Conservation (phyloP, 2,329 filamentous ascomycete species). For the Neonectria sp. region DNA sequence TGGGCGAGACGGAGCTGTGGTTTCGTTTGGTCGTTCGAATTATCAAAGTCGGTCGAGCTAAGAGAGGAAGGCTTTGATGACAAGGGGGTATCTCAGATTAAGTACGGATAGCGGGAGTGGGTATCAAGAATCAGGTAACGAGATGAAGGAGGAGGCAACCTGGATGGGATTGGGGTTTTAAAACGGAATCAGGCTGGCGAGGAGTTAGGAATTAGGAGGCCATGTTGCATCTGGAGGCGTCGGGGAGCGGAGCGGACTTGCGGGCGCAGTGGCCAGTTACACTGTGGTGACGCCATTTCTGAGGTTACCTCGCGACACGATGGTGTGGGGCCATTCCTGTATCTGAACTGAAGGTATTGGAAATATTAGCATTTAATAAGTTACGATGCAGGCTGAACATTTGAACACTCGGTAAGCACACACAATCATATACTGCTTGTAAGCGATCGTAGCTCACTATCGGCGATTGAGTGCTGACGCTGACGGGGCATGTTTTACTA, state of each 20-base stretch:
- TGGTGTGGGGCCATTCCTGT: background rate
- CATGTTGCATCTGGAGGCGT: background rate
- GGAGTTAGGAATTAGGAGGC: too few relatives aligned
- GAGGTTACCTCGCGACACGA: background rate
- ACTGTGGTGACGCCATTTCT: background rate
- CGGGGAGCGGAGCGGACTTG: background rate
- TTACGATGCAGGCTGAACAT: background rate
- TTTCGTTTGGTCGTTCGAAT: background rate
- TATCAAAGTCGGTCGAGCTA: background rate
- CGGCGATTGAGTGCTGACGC: slow-evolving; percentile 2
- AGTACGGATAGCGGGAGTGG: background rate
- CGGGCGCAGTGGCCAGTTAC: background rate
- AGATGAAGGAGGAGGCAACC: background rate
- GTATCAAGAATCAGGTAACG: background rate
- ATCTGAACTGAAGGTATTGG: background rate
- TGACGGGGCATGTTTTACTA: background rate
- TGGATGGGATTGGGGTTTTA: background rate
- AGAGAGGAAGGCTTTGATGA: background rate
- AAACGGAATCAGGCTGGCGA: background rate
- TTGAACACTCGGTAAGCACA: background rate
- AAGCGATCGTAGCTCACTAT: background rate
- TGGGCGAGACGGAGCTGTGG: background rate
- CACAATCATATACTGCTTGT: background rate
- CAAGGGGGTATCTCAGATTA: background rate
- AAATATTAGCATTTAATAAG: background rate